Conservation (phyloP, 306 rosid species). For the Sophora flavescens region DNA sequence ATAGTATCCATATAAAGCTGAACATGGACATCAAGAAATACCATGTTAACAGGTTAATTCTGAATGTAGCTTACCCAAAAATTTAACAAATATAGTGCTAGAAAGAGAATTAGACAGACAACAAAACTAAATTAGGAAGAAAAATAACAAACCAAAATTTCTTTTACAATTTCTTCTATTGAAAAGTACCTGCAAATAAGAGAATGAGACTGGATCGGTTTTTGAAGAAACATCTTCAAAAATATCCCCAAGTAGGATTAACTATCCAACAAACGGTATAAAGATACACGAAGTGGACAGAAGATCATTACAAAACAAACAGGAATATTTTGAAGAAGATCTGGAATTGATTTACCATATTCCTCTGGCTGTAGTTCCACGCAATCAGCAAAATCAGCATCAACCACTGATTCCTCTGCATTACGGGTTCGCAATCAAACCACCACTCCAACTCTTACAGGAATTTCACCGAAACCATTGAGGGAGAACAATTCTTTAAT, state of each 20-base stretch:
- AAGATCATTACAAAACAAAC: slow-evolving; percentile 25
- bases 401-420: too few species aligned
- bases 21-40: slow-evolving; percentile 44
- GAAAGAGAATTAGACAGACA: neutral
- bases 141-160: slow-evolving; percentile 12
- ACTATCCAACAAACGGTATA: too few species aligned
- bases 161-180: too few species aligned
- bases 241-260: too few species aligned
- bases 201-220: too few species aligned
- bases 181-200: slow-evolving; percentile 82
- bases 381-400: too few species aligned
- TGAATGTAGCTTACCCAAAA: slow-evolving; percentile 33
- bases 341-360: slow-evolving; percentile 10
- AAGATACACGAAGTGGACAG: neutral
- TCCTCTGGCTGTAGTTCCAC: too few species aligned
- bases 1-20: slow-evolving; percentile 99
- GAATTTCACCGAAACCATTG: too few species aligned
- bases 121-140: slow-evolving; percentile 27
- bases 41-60: slow-evolving; percentile 29
- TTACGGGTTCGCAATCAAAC: too few species aligned
- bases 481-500: too few species aligned
- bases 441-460: too few species aligned
- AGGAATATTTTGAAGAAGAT: neutral
- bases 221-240: too few species aligned
- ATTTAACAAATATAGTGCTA: slow-evolving; percentile 20